Conservation (phyloP, 371 early-diverging fungal species). For the Apophysomyces variabilis region DNA sequence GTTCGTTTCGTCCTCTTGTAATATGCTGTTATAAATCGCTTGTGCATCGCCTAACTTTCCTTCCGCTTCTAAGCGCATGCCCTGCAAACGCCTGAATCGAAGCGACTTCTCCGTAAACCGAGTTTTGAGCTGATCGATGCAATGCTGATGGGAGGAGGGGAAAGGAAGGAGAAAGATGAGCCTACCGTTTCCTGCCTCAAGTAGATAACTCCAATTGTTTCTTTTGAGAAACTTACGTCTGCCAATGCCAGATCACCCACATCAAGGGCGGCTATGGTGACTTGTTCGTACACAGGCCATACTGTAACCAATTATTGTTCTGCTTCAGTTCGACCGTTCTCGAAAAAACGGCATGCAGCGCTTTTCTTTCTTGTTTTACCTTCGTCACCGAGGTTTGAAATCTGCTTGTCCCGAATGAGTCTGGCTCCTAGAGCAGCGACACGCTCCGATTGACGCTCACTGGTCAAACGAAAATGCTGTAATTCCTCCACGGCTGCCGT, state of each 20-base stretch:
- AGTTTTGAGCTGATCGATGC: slow-evolving; percentile 61
- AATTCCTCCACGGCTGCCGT: slow-evolving; percentile 40
- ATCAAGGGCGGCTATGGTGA: slow-evolving; percentile 81
- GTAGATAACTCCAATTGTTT: not conserved
- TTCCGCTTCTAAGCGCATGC: slow-evolving; percentile 74
- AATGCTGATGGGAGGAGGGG: slow-evolving; percentile 34
- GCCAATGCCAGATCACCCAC: slow-evolving; percentile 70
- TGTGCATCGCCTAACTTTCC: slow-evolving; percentile 71
- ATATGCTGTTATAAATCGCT: slow-evolving; percentile 62
- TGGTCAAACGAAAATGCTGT: slow-evolving; percentile 39
- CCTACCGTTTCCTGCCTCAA: too few species aligned
- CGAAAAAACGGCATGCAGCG: not conserved
- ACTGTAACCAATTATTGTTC: slow-evolving; percentile 37
- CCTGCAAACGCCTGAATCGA: slow-evolving; percentile 68
- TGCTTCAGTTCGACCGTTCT: too few species aligned
- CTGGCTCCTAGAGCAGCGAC: slow-evolving; percentile 41
- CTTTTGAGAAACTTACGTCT: slow-evolving; percentile 43
- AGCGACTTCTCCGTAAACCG: slow-evolving; percentile 69
- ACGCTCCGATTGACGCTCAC: slow-evolving; percentile 43
- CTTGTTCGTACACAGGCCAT: slow-evolving; percentile 85
- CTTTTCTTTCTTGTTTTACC: slow-evolving; percentile 19
- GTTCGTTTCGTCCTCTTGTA: slow-evolving; percentile 71
- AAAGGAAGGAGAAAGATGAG: too few species aligned
- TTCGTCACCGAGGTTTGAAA: slow-evolving; percentile 44
- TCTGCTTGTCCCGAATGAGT: slow-evolving; percentile 42